Evolutionary conservation across 352 stramenopile genomes (phyloP).

Genomic region (Saprolegnia diclina): DNA sequence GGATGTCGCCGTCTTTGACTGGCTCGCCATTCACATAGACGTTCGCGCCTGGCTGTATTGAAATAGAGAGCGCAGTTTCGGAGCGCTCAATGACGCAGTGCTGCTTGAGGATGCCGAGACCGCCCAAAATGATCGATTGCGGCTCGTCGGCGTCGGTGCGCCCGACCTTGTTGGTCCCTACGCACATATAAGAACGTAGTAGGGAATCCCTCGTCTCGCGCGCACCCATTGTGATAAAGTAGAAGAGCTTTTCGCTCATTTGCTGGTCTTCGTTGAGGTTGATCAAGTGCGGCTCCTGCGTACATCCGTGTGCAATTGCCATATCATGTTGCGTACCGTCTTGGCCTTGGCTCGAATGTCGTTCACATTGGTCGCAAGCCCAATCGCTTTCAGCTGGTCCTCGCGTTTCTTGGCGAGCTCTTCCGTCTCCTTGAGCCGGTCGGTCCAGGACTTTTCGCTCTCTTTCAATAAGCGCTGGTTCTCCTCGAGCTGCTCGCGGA

Average conservation of each 20-base stretch:
- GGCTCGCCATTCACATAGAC: conserved; percentile 68
- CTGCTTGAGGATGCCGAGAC: conserved; percentile 71
- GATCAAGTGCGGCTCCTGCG: conserved; percentile 63
- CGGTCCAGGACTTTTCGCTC: conserved; percentile 82
- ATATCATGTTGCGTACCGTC: conserved; percentile 30
- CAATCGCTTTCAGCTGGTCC: conserved; percentile 68
- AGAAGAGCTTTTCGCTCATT: conserved; percentile 78
- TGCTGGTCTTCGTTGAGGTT: conserved; percentile 86
- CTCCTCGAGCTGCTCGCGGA: conserved; percentile 71
- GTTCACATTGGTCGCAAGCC: conserved; percentile 48
- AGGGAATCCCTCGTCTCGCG: no score
- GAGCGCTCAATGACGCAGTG: conserved; percentile 48
- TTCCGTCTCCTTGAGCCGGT: conserved; percentile 72
- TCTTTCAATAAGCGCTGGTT: conserved; percentile 66
- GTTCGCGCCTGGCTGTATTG: conserved; percentile 38
- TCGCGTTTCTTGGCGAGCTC: conserved; percentile 73
- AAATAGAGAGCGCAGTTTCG: conserved; percentile 34
- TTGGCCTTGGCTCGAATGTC: conserved; percentile 54
- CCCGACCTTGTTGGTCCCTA: conserved; percentile 54
- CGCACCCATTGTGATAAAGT: conserved; percentile 51
- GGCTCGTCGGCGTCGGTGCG: conserved; percentile 54
- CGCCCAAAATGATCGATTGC: conserved; percentile 72
- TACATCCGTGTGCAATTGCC: neutral
- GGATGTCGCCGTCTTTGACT: conserved; percentile 35
- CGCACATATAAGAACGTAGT: no score